Conservation (phyloP, 305 asterid species). For the Solanum aculeatissimum region DNA sequence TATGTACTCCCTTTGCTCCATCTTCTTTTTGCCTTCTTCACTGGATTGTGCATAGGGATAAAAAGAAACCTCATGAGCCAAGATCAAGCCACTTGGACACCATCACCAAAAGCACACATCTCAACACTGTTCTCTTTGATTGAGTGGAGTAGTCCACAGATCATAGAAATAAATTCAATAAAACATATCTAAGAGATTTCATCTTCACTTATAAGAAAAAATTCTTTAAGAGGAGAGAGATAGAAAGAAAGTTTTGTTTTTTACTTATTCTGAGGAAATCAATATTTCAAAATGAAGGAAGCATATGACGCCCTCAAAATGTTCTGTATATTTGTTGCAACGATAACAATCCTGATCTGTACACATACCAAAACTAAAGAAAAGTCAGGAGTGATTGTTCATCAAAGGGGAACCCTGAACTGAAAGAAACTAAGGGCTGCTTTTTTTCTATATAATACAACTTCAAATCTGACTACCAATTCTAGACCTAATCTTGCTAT, state of each 20-base stretch:
- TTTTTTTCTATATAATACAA: slow-evolving; percentile 55
- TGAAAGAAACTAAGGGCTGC: slow-evolving; percentile 40
- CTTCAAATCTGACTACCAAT: slow-evolving; percentile 23
- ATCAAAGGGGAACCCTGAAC: slow-evolving; percentile 38
- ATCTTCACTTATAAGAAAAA: neutral
- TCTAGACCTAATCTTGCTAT: slow-evolving; percentile 27
- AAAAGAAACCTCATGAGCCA: neutral
- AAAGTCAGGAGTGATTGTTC: slow-evolving; percentile 39
- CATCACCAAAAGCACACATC: neutral
- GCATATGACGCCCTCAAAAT: neutral
- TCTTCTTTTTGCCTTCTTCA: neutral
- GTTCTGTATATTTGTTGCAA: slow-evolving; percentile 35
- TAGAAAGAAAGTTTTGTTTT: neutral
- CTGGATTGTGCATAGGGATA: neutral
- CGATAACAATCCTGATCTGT: slow-evolving; percentile 50
- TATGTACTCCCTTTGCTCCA: neutral
- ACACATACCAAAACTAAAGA: slow-evolving; percentile 31
- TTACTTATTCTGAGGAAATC: neutral
- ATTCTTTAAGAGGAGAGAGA: neutral
- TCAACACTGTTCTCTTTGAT: neutral
- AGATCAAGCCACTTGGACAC: neutral
- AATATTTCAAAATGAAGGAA: neutral
- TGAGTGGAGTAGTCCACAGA: neutral
- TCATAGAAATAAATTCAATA: neutral
- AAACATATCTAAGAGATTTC: neutral